Evolutionary conservation across 2,329 filamentous ascomycete species (phyloP).

Genomic region (Cladosporium sp.): DNA sequence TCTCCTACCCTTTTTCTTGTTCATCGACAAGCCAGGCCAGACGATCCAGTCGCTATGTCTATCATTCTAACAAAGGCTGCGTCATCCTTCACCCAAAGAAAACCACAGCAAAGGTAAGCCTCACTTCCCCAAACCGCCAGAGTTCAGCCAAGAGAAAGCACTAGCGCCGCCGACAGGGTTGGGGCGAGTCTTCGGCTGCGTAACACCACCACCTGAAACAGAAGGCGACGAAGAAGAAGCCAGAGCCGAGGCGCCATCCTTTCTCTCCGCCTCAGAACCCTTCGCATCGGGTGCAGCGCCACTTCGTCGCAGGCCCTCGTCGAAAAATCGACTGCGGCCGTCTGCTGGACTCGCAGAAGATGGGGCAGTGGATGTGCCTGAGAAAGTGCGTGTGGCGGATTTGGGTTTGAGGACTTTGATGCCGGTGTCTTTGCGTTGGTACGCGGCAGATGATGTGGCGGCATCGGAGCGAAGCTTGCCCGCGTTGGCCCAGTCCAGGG

Average conservation of each 20-base stretch:
- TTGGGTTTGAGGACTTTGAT: constrained; percentile 94
- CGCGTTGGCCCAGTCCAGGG: constrained; percentile 11
- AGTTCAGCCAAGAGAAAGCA: constrained; percentile 87
- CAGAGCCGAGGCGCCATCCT: constrained; percentile 7
- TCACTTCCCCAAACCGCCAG: constrained; percentile 17
- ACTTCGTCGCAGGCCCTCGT: constrained; percentile 39
- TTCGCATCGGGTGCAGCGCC: constrained; percentile 13
- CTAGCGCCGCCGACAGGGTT: constrained; percentile 92
- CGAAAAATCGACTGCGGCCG: constrained; percentile 37
- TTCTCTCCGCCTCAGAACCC: constrained; percentile 11
- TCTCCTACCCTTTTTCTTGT: no score
- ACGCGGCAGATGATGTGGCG: constrained; percentile 52
- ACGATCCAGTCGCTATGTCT: no score
- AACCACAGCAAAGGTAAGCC: no score
- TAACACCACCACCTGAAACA: constrained; percentile 10
- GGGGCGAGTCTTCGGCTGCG: constrained; percentile 36
- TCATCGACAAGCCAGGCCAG: no score
- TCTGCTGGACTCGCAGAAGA: constrained; percentile 25
- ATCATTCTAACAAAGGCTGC: no score
- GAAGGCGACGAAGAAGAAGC: constrained; percentile 1
- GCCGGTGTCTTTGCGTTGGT: constrained; percentile 64
- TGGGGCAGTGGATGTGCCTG: constrained; percentile 28
- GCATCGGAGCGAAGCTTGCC: constrained; percentile 17
- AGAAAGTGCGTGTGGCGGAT: constrained; percentile 47
- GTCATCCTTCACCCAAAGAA: no score